Conservation (phyloP, 768 basidiomycete species). For the Pisolithus tinctorius region DNA sequence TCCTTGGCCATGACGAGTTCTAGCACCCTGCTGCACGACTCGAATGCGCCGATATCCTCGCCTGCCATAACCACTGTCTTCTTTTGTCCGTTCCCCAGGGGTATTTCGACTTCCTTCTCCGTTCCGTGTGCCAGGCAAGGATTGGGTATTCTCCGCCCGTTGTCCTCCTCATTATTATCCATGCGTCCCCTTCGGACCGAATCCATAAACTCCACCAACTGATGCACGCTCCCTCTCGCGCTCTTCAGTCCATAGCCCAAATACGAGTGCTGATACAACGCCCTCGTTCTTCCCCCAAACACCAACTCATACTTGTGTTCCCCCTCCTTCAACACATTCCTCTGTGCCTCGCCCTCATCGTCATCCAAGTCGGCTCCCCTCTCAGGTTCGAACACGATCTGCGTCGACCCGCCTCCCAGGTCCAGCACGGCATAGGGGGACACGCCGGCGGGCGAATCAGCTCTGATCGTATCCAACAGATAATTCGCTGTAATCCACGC, state of each 20-base stretch:
- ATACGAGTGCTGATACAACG: conserved; percentile 96
- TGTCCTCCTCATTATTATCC: conserved; percentile 1
- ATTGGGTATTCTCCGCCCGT: conserved; percentile 35
- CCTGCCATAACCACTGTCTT: conserved; percentile 84
- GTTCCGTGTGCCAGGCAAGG: conserved; percentile 77
- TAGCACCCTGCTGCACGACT: conserved; percentile 76
- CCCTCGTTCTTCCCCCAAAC: conserved; percentile 65
- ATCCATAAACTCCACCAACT: conserved; percentile 82
- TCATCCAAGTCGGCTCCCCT: conserved; percentile 33
- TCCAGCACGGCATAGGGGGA: conserved; percentile 87
- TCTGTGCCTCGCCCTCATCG: conserved; percentile 22
- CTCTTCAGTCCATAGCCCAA: conserved; percentile 94
- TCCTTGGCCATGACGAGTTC: conserved; percentile 94
- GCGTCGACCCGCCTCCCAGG: conserved; percentile 93
- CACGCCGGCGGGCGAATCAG: conserved; percentile 37
- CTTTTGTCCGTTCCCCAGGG: conserved; percentile 34
- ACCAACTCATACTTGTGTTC: conserved; percentile 86
- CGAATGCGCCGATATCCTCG: conserved; percentile 73
- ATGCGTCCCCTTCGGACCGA: conserved; percentile 29
- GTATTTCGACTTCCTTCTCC: conserved; percentile 55
- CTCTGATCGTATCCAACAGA: conserved; percentile 67
- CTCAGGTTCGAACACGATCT: conserved; percentile 91
- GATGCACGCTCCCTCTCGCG: conserved; percentile 78
- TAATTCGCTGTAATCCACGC: conserved; percentile 99
- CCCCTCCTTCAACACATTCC: conserved; percentile 53